Conservation (phyloP, 2,329 filamentous ascomycete genomes). For the Westerdykella ornata region DNA sequence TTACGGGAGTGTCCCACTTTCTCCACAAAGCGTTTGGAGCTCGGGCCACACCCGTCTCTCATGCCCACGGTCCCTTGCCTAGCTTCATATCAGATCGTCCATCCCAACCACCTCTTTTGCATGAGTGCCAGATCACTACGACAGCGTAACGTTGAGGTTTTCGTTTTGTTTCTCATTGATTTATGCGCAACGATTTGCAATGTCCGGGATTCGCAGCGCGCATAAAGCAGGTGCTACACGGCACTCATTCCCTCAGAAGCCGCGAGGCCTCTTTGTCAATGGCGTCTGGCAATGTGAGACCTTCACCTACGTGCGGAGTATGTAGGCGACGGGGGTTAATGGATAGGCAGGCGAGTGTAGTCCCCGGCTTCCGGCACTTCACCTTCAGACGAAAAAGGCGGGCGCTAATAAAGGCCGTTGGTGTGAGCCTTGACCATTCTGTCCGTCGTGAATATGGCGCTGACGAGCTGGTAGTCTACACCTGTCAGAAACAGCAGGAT, state of each 20-base stretch:
- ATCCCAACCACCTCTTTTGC: background rate
- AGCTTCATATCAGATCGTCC: background rate
- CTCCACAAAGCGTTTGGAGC: background rate
- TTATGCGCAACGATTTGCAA: background rate
- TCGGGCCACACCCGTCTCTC: too few relatives aligned
- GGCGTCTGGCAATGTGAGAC: slow-evolving; percentile 25
- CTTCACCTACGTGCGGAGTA: background rate
- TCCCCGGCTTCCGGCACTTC: slow-evolving; percentile 48
- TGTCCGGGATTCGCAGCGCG: background rate
- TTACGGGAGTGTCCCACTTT: background rate
- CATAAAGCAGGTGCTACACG: background rate
- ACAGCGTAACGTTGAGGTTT: too few relatives aligned
- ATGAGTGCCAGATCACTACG: background rate
- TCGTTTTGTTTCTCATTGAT: background rate
- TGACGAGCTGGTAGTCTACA: slow-evolving; percentile 41
- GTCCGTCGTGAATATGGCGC: too few relatives aligned
- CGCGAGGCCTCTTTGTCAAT: slow-evolving; percentile 17
- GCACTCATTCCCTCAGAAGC: too few relatives aligned
- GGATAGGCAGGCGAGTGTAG: slow-evolving; percentile 46
- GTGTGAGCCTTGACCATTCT: slow-evolving; percentile 28
- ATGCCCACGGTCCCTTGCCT: too few relatives aligned
- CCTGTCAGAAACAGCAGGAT: slow-evolving; percentile 47
- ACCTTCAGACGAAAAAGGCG: slow-evolving; percentile 53
- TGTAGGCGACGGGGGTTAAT: background rate
- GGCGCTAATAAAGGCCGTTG: slow-evolving; percentile 51